Conservation (phyloP, 176 grass and related monocot species). For the Oropetium thomaeum region DNA sequence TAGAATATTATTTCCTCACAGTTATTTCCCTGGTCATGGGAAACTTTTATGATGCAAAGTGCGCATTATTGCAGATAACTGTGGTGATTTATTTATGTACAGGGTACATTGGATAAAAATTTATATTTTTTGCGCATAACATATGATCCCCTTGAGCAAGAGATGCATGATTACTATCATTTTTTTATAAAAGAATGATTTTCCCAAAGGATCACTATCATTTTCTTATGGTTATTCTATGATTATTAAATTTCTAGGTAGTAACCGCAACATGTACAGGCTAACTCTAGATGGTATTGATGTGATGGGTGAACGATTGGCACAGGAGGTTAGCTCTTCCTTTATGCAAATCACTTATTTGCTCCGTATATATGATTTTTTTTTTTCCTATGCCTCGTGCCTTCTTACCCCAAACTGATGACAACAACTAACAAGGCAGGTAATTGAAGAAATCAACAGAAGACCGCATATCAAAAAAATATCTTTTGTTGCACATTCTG, state of each 20-base stretch:
- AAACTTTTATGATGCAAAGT: conserved; percentile 25
- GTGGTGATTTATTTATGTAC: not conserved
- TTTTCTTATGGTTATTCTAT: conserved; percentile 13
- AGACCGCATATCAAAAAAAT: conserved; percentile 68
- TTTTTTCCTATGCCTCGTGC: conserved; percentile 3
- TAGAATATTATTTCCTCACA: conserved; percentile 13
- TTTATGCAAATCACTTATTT: conserved; percentile 21
- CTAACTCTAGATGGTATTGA: conserved; percentile 95
- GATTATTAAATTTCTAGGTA: conserved; percentile 51
- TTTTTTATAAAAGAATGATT: not conserved
- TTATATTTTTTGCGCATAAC: not conserved
- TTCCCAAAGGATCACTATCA: not conserved
- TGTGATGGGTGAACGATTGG: conserved; percentile 92
- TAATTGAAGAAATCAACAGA: conserved; percentile 64
- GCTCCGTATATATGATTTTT: not conserved
- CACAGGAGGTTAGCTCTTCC: conserved; percentile 72
- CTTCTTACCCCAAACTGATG: conserved; percentile 32
- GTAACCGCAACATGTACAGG: conserved; percentile 76
- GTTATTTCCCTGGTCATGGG: conserved; percentile 4
- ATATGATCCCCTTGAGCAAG: not conserved
- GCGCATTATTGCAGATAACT: not conserved
- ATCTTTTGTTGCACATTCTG: conserved; percentile 94
- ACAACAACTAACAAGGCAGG: conserved; percentile 51
- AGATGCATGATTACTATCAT: not conserved
- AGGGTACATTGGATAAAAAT: not conserved